A percentile compares a stretch with the other conserved stretches of the same genome.
Evolutionary conservation across 1,284 basidiomycete genomes (phyloP).

Genomic region (Sporisorium iseilematis-ciliati): DNA sequence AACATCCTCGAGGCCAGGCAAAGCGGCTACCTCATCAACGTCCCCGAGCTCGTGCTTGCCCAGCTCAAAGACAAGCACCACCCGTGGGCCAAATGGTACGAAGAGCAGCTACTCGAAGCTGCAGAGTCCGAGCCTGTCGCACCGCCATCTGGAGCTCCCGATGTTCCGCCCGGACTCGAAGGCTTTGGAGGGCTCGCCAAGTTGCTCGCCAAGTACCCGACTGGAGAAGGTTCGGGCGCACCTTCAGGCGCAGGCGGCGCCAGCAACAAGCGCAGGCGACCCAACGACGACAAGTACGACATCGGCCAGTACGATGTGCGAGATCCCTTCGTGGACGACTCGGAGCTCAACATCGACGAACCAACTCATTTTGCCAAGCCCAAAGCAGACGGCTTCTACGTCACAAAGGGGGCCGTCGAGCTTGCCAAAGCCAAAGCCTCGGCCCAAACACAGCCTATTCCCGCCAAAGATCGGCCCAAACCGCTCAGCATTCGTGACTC

Average conservation of each 20-base stretch:
- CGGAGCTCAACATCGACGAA: slow-evolving; percentile 89
- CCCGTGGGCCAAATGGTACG: slow-evolving; percentile 64
- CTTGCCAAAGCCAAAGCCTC: slow-evolving; percentile 51
- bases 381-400: slow-evolving; percentile 93
- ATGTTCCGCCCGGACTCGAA: slow-evolving; percentile 40
- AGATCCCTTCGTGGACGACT: slow-evolving; percentile 98
- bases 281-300: slow-evolving; percentile 56
- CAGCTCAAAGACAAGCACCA: slow-evolving; percentile 50
- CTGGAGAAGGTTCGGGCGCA: slow-evolving; percentile 20
- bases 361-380: slow-evolving; percentile 92
- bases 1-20: slow-evolving; percentile 41
- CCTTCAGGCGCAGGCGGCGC: slow-evolving; percentile 13
- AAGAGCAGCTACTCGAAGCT: slow-evolving; percentile 40
- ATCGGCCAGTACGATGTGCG: slow-evolving; percentile 80
- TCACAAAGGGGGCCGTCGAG: slow-evolving; percentile 71
- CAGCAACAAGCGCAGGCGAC: slow-evolving; percentile 47
- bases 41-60: slow-evolving; percentile 58
- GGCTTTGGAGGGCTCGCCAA: slow-evolving; percentile 56
- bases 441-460: slow-evolving; percentile 24
- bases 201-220: slow-evolving; percentile 55
- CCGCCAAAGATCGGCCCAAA: slow-evolving; percentile 24
- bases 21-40: slow-evolving; percentile 60
- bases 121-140: slow-evolving; percentile 30
- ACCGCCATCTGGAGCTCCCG: slow-evolving; percentile 20
- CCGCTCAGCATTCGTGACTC: slow-evolving; percentile 50